A percentile compares a stretch with the other conserved stretches of the same genome.
Conservation (phyloP, 176 grass and related monocot species). For the Neostapfia colusana region DNA sequence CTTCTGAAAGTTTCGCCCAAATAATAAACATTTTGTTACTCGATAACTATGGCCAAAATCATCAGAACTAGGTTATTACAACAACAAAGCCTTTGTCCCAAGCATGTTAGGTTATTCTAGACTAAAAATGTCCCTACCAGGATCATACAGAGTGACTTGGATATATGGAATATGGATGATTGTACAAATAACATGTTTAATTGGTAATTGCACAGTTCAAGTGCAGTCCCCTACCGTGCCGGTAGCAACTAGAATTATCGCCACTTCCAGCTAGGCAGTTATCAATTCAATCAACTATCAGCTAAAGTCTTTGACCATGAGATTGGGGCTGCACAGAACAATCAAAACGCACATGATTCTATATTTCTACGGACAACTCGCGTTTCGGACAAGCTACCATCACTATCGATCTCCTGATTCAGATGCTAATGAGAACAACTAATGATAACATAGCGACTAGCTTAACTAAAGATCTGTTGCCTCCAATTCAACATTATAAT, state of each 20-base stretch:
- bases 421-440: neutral
- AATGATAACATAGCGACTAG: neutral
- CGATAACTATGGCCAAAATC: neutral
- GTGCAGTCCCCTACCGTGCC: neutral
- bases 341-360: neutral
- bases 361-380: neutral
- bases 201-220: neutral
- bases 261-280: neutral
- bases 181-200: neutral
- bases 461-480: neutral
- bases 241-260: neutral
- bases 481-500: neutral
- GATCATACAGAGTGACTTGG: neutral
- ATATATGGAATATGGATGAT: neutral
- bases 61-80: neutral
- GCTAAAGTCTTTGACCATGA: neutral
- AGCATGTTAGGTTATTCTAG: neutral
- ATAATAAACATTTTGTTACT: neutral
- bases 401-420: neutral
- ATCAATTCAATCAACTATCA: neutral
- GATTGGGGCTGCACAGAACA: neutral
- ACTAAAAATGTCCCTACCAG: neutral
- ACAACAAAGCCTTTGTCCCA: too few relatives aligned
- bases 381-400: neutral
- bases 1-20: neutral